These are phyloP conservation scores for Acanthamoeba castellanii DNA, from an alignment of 208 protist species.

Conservation along the genomic window DNA sequence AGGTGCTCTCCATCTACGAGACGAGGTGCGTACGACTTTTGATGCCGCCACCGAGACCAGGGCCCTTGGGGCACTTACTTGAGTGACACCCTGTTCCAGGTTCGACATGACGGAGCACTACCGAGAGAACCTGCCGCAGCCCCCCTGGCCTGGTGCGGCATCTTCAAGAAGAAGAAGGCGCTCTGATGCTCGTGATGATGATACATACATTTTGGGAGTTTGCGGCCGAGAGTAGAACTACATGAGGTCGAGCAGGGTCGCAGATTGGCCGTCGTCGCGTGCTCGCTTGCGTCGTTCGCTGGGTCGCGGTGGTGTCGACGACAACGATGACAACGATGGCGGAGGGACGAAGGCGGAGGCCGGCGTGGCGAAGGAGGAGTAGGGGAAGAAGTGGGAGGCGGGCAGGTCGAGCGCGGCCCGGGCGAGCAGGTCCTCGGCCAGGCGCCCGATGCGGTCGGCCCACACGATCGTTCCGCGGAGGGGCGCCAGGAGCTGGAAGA, in stretches of 20 bases:
- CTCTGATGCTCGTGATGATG: no score
- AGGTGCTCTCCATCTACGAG: not conserved
- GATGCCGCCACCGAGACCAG: no score
- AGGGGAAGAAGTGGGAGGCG: not conserved
- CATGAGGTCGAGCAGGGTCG: no score
- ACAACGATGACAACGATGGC: not conserved
- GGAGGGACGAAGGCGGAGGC: not conserved
- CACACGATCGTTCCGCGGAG: constrained; percentile 1
- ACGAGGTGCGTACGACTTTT: not conserved
- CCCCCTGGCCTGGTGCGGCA: constrained; percentile 30
- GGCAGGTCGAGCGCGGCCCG: not conserved
- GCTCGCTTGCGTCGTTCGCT: not conserved
- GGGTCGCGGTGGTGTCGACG: no score
- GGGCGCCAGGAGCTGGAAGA: not conserved
- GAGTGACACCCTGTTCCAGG: not conserved
- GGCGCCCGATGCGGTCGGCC: not conserved
- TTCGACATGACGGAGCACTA: constrained; percentile 42
- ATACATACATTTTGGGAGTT: no score
- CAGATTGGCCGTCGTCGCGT: not conserved
- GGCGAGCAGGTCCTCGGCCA: constrained; percentile 6
- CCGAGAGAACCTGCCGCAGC: not conserved
- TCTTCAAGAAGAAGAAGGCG: constrained; percentile 3
- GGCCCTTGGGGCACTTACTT: not conserved
- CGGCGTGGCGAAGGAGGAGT: not conserved
- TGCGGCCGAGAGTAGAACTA: no score